phyloP scores from a whole-genome alignment of 2,329 filamentous ascomycete genomes.

The Celoporthe dispersa region DNA sequence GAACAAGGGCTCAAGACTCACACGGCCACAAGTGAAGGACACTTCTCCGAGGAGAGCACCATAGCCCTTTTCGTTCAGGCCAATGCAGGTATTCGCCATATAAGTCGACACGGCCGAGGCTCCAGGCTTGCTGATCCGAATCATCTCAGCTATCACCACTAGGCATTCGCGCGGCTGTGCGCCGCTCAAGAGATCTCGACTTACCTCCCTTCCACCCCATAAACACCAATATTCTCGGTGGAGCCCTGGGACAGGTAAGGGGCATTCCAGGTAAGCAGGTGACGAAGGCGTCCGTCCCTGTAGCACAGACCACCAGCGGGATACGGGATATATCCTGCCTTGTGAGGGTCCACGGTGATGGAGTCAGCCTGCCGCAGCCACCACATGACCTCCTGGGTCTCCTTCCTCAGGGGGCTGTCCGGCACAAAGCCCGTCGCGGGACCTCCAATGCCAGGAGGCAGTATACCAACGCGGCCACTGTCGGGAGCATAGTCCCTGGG shows the following conservation, averaged over 20 bases:
- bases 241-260: conserved; percentile 47
- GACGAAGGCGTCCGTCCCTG: conserved; percentile 48
- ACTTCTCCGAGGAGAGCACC: conserved; percentile 48
- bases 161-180: neutral
- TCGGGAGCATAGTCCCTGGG: conserved; percentile 38
- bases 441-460: neutral
- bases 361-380: conserved; percentile 47
- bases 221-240: conserved; percentile 33
- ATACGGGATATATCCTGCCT: conserved; percentile 52
- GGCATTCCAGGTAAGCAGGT: conserved; percentile 49
- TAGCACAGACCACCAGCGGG: conserved; percentile 51
- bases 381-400: conserved; percentile 46
- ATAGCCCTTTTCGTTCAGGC: conserved; percentile 46
- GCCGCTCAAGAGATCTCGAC: neutral
- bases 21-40: conserved; percentile 48
- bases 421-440: conserved; percentile 39
- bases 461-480: conserved; percentile 33
- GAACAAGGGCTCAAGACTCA: conserved; percentile 29
- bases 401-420: conserved; percentile 39
- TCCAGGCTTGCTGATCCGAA: conserved; percentile 48
- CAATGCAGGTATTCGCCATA: conserved; percentile 50
- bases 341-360: conserved; percentile 54
- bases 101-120: conserved; percentile 50
- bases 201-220: conserved; percentile 46
- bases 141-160: neutral